A percentile compares a stretch with the other conserved stretches of the same genome.
Conservation (phyloP, 768 basidiomycete genomes). For the Brasilioporus rufonigricans region DNA sequence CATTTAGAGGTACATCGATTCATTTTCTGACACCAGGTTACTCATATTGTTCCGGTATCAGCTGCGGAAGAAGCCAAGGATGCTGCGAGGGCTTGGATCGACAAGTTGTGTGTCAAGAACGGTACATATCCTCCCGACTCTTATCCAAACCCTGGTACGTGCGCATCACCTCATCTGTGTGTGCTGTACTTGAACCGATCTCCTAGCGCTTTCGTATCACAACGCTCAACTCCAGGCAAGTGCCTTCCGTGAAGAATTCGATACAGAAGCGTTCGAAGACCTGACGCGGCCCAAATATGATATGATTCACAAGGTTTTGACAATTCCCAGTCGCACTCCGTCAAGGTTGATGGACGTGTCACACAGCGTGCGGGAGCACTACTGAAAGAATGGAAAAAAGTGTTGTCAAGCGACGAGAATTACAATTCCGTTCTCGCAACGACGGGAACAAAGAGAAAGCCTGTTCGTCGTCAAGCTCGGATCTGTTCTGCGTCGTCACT, state of each 20-base stretch:
- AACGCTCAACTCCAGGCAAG: slow-evolving; percentile 89
- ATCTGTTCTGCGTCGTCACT: background rate
- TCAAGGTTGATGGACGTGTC: background rate
- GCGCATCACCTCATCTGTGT: background rate
- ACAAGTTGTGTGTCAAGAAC: slow-evolving; percentile 74
- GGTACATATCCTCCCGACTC: slow-evolving; percentile 86
- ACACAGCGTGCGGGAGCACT: slow-evolving; percentile 63
- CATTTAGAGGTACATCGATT: slow-evolving; percentile 50
- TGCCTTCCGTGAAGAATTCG: slow-evolving; percentile 89
- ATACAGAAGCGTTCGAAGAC: slow-evolving; percentile 77
- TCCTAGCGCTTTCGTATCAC: slow-evolving; percentile 67
- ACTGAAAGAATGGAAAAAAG: slow-evolving; percentile 69
- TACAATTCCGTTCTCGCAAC: slow-evolving; percentile 48
- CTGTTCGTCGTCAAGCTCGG: slow-evolving; percentile 42
- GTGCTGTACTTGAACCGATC: background rate
- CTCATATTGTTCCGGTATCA: slow-evolving; percentile 29
- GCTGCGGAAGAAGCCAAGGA: slow-evolving; percentile 69
- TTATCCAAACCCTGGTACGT: slow-evolving; percentile 86
- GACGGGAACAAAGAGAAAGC: slow-evolving; percentile 66
- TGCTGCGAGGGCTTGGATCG: slow-evolving; percentile 69
- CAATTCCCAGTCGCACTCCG: background rate
- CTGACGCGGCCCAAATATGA: slow-evolving; percentile 74
- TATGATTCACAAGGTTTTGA: slow-evolving; percentile 75
- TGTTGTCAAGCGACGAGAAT: slow-evolving; percentile 61
- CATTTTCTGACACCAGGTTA: background rate